Base-by-base conservation (phyloP, 1,284 basidiomycete genomes). In the Cutaneotrichosporon daszewskae region DNA sequence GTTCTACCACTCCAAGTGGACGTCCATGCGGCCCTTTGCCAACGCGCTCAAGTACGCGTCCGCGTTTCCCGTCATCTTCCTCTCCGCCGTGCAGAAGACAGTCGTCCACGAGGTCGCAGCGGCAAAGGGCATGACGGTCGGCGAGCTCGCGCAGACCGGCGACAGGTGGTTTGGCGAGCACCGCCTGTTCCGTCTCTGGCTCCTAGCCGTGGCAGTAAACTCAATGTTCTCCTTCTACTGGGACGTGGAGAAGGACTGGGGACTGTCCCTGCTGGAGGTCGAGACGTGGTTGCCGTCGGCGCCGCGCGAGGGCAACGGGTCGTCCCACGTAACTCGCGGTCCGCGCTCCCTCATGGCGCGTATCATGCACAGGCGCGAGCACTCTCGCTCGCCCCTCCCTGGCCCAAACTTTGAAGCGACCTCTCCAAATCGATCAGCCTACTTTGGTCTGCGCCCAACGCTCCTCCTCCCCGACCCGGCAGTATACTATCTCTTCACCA, bases 221-320 rank as follows among this genome's bases (percentile, higher is more conserved):
- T 94, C 91, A 2, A 69, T 88, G 33, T 99, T 89, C 71, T 94
- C 90, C 6, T 97, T 95, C 69, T 99, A 90, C 87, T 99, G 95
- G 95, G 95, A 98, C 69, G 79, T 98, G 25, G 90, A 87, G 34
- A 89, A 96, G 64, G 95, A 99, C 69, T 99, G 94, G 94, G 95
- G 95, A 0, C 76, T 98, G 35, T 79, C 83, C 32, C 72, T 96
- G 22, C 74, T 96, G 45, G 77, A 77, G 41, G 67, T 68, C 14
- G 63, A 66, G 17, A 70, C 67, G 13, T 74, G 72, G 72, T n/a
- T 29, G 14, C 33, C 40, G 3, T 17, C 20, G 4, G 33, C 26
- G 4, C 14, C 32, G 5, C n/a, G 22, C 19, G n/a, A 32, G 14
- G 20, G 20, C 9, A n/a, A 31, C 14, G n/a, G n/a, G n/a, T n/a